Percentiles rank a stretch among this genome's conserved stretches.
Evolutionary conservation across 768 basidiomycete species (phyloP).

Genomic region (Rhizopogon vinicolor): DNA sequence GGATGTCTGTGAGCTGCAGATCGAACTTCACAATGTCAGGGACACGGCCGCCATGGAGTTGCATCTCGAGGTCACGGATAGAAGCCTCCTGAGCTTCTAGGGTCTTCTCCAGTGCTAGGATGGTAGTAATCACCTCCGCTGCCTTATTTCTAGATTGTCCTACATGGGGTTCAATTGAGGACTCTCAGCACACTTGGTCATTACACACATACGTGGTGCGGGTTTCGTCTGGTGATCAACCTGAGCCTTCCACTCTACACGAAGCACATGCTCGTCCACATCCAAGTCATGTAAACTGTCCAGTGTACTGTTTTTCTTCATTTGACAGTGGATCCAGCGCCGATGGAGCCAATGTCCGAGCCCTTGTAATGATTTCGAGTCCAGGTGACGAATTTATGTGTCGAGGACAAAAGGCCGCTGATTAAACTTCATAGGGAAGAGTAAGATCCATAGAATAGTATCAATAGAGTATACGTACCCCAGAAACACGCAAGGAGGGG

Average conservation of each 20-base stretch:
- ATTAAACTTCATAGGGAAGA: constrained; percentile 21
- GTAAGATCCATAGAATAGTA: neutral
- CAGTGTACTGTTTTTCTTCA: neutral
- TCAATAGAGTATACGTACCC: constrained; percentile 8
- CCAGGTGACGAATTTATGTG: constrained; percentile 16
- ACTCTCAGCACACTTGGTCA: too few species aligned
- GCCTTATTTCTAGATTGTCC: too few species aligned
- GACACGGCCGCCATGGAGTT: too few species aligned
- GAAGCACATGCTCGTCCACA: neutral
- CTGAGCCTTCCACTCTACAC: constrained; percentile 4
- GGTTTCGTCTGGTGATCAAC: too few species aligned
- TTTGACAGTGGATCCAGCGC: constrained; percentile 6
- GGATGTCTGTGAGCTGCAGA: too few species aligned
- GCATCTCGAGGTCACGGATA: too few species aligned
- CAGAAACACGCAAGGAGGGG: constrained; percentile 12
- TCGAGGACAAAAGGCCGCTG: constrained; percentile 22
- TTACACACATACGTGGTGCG: too few species aligned
- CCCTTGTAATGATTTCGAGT: constrained; percentile 4
- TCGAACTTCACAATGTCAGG: too few species aligned
- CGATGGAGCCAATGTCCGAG: constrained; percentile 13
- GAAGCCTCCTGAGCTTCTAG: too few species aligned
- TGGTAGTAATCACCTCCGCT: too few species aligned
- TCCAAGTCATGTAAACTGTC: neutral
- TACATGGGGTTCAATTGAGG: too few species aligned
- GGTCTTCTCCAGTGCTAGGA: too few species aligned